phyloP scores from a whole-genome alignment of 83 land plant species.

The Thuja plicata region DNA sequence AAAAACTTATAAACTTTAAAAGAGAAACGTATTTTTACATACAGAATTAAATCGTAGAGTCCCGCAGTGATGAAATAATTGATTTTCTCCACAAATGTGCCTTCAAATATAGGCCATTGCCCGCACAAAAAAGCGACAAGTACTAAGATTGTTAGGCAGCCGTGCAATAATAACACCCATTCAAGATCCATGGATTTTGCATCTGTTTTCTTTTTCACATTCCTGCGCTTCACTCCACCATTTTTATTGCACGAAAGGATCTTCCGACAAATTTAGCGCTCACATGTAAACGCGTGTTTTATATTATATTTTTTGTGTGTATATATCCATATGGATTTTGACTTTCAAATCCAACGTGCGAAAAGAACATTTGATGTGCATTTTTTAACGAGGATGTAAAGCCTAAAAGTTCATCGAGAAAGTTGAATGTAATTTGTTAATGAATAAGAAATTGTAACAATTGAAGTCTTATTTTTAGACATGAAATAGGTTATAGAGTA shows the following conservation, averaged over 20 bases:
- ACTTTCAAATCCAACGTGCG: not conserved
- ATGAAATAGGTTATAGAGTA: no score
- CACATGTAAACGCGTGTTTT: not conserved
- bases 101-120: slow-evolving; percentile 76
- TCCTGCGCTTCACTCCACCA: not conserved
- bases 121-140: slow-evolving; percentile 70
- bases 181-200: slow-evolving; percentile 39
- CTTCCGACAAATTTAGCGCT: not conserved
- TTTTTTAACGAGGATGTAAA: no score
- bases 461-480: no score
- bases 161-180: slow-evolving; percentile 63
- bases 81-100: slow-evolving; percentile 53
- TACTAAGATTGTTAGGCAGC: slow-evolving; percentile 41
- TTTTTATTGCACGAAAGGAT: not conserved
- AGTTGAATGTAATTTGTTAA: no score
- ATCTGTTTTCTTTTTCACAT: not conserved
- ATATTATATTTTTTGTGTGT: not conserved
- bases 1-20: not conserved
- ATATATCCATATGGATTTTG: not conserved
- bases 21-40: not conserved
- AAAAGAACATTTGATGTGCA: no score
- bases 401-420: no score
- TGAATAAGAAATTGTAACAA: no score
- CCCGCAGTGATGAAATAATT: slow-evolving; percentile 67
- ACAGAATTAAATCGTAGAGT: slow-evolving; percentile 62